Evolutionary conservation across 495 filamentous ascomycete genomes (phyloP), one percentile per base, ranked within the genome.

Genomic region (Penicillium alfredii): DNA sequence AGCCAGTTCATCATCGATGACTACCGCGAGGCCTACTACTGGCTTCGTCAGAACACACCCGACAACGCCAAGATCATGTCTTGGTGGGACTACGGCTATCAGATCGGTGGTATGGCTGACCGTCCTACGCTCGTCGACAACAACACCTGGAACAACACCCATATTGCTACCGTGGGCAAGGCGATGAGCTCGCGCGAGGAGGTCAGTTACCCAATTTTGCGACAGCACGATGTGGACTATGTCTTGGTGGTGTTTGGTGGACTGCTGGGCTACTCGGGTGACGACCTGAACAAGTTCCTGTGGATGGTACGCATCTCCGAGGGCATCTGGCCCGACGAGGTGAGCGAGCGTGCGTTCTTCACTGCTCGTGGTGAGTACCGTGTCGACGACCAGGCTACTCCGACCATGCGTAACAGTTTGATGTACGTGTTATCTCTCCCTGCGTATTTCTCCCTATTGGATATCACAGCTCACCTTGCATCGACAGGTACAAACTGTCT

Each of bases 281-380:
- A 99, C 54, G 93, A 99, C 55, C 94, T 99, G 74, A 99, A 99
- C 71, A 99, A 99, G 69, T 99, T 99, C 74, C 67, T 99, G 40
- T 99, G 93, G 93, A 99, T 99, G 93, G 92, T 99, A 36, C 79
- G 93, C 56, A 99, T 99, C 47, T 92, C 93, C 24, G 93, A 97
- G 63, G 93, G 93, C 45, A 94, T 99, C 65, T 99, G 93, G 93
- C 93, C 93, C 12, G 86, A 97, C 44, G 88, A 99, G 76, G 83
- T 99, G 47, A 96, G 86, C 64, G 93, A 99, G 69, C 82, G 93
- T 36, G 82, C 92, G 47, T 99, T 83, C 71, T 99, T 99, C 69
- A 99, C 93, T 11, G 63, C 86, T 8, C 77, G 89, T 35, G 93
- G 93, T 55, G 93, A 99, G 63, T 99, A 97, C 66, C 80, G 85